phyloP scores from a whole-genome alignment of 352 stramenopile genomes.

The Globisporangium nunn region DNA sequence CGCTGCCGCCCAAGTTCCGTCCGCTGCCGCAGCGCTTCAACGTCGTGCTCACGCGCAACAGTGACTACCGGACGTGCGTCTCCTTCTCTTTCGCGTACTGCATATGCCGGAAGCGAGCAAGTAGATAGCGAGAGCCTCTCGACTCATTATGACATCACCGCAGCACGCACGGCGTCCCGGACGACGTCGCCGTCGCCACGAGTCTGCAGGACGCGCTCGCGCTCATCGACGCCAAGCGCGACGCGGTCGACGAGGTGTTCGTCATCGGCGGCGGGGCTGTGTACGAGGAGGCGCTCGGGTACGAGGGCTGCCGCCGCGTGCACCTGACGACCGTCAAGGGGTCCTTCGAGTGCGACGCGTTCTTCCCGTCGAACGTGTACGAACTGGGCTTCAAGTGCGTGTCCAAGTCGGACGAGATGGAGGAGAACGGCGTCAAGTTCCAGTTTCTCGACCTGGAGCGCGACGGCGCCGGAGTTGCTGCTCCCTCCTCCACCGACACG shows the following conservation, averaged over 20 bases:
- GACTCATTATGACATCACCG: too few relatives aligned
- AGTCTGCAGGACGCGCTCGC: conserved; percentile 90
- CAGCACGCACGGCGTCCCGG: conserved; percentile 31
- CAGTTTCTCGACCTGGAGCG: conserved; percentile 66
- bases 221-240: conserved; percentile 53
- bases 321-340: conserved; percentile 90
- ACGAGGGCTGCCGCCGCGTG: conserved; percentile 78
- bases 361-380: conserved; percentile 83
- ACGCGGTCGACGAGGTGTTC: conserved; percentile 91
- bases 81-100: too few relatives aligned
- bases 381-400: conserved; percentile 38
- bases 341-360: conserved; percentile 87
- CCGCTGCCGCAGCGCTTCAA: conserved; percentile 95
- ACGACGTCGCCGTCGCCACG: conserved; percentile 79
- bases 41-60: conserved; percentile 91
- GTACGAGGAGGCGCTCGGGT: conserved; percentile 91
- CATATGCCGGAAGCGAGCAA: too few relatives aligned
- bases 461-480: conserved; percentile 6
- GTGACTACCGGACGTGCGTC: conserved; percentile 23
- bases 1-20: conserved; percentile 93
- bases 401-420: conserved; percentile 40
- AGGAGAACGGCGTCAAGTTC: conserved; percentile 79
- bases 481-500: too few relatives aligned
- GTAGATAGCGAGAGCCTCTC: too few relatives aligned
- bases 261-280: conserved; percentile 95